phyloP scores from a whole-genome alignment of 1,139 yeast species.

The Kazachstania sp. region DNA sequence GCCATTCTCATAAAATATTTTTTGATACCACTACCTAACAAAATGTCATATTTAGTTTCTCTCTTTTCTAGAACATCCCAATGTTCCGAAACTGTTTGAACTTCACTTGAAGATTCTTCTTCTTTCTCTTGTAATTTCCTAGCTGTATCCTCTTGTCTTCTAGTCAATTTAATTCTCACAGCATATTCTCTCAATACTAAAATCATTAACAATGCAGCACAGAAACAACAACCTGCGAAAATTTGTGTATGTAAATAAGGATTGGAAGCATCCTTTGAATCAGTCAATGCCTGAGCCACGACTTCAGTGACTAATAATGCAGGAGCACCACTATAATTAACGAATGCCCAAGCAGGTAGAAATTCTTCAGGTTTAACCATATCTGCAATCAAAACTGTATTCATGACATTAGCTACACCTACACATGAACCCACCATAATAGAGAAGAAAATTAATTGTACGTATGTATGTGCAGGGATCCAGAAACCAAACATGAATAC shows the following conservation, averaged over 20 bases:
- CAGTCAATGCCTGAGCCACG: constrained; percentile 43
- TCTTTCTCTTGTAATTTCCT: constrained; percentile 12
- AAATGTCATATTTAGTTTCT: constrained; percentile 21
- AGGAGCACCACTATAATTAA: constrained; percentile 42
- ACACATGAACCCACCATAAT: constrained; percentile 45
- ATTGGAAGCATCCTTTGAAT: constrained; percentile 22
- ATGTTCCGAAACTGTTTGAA: constrained; percentile 2
- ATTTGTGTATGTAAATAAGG: constrained; percentile 56
- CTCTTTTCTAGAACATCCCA: constrained; percentile 15
- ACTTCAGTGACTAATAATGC: constrained; percentile 44
- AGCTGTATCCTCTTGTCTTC: constrained; percentile 9
- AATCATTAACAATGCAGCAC: constrained; percentile 32
- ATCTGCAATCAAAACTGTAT: constrained; percentile 53
- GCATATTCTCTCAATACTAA: constrained; percentile 37
- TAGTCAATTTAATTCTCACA: constrained; percentile 27
- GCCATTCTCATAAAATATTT: constrained; percentile 31
- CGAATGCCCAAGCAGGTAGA: constrained; percentile 53
- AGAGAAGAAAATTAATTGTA: constrained; percentile 45
- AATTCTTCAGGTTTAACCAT: constrained; percentile 40
- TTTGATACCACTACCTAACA: constrained; percentile 22
- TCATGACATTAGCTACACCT: constrained; percentile 61
- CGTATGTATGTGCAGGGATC: constrained; percentile 44
- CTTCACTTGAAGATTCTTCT: neutral
- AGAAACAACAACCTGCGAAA: constrained; percentile 45
- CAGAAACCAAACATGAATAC: constrained; percentile 34